Evolutionary conservation across 257 asterid species (phyloP), one percentile per base, ranked within the genome.

Genomic region (Solanum gracilifrons): DNA sequence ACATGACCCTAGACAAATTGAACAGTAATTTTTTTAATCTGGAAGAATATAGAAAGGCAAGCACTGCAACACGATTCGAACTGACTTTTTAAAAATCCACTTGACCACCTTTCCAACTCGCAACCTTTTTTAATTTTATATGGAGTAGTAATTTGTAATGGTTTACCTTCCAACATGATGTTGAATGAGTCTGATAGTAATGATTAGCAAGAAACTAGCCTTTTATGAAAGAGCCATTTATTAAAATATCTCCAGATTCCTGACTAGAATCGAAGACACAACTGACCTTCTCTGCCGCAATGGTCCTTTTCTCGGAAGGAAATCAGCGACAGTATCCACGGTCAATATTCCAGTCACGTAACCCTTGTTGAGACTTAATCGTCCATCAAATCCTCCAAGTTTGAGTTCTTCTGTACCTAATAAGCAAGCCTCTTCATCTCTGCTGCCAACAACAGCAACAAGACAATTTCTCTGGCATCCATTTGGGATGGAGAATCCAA

Each of bases 291-390:
- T 94, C 87, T 95, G 96, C 27, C 94, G 92, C 64, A 93, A 88
- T 55, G 95, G 96, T 86, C 98, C 98, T 92, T 95, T 97, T 87
- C 98, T 91, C 7, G 98, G 99, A 89, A 97, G 98, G 89, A 97
- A 97, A 92, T 97, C 99, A 2, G 98, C 98, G 3, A 95, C 98
- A 9, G 98, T 95, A 87, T 97, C 99, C 39, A 95, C 96, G 1
- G 98, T 95, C 89, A 97, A 90, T 87, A 95, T 94, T 91, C 99
- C 99, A 35, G 97, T 92, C 77, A 97, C 95, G 84, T 91, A 93
- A 27, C 98, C 98, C 90, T 92, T 95, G 77, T 88, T 92, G 37
- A 97, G 89, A 86, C 97, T 90, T 16, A 95, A 90, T 87, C 91
- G 94, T 64, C 95, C 96, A 89, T 94, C 95, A 76, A 95, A 90